Evolutionary conservation across 768 basidiomycete species (phyloP).

Genomic region (Ramaria sp.): DNA sequence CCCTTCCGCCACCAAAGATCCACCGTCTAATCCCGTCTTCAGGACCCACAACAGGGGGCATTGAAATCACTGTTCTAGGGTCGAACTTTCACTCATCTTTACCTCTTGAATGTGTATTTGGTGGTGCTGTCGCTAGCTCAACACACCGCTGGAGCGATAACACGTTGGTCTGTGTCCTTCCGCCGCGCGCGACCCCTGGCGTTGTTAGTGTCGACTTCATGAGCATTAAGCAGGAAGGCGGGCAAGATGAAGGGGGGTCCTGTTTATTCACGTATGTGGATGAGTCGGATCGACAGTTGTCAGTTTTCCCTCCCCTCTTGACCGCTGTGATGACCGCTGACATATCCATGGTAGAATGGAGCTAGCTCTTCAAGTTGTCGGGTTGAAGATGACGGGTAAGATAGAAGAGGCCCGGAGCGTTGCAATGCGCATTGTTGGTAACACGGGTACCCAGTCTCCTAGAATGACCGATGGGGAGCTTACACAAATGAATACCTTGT

Average conservation of each 20-base stretch:
- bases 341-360: conserved; percentile 60
- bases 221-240: conserved; percentile 54
- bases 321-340: conserved; percentile 5
- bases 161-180: conserved; percentile 84
- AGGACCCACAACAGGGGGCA: conserved; percentile 86
- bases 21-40: conserved; percentile 76
- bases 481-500: conserved; percentile 42
- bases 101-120: conserved; percentile 74
- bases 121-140: conserved; percentile 67
- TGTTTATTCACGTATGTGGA: conserved; percentile 85
- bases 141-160: conserved; percentile 90
- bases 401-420: conserved; percentile 90
- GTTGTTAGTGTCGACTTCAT: conserved; percentile 87
- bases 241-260: conserved; percentile 36
- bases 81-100: conserved; percentile 75
- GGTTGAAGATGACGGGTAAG: conserved; percentile 93
- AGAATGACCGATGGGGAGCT: conserved; percentile 18
- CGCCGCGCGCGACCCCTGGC: conserved; percentile 71
- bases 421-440: conserved; percentile 85
- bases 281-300: conserved; percentile 83
- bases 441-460: conserved; percentile 39
- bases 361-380: conserved; percentile 88
- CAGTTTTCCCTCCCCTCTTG: conserved; percentile 24
- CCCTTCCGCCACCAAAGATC: conserved; percentile 46
- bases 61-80: conserved; percentile 89